These are phyloP conservation scores for Fusarium napiforme DNA, from an alignment of 2,329 filamentous ascomycete species.

Conservation along the genomic window DNA sequence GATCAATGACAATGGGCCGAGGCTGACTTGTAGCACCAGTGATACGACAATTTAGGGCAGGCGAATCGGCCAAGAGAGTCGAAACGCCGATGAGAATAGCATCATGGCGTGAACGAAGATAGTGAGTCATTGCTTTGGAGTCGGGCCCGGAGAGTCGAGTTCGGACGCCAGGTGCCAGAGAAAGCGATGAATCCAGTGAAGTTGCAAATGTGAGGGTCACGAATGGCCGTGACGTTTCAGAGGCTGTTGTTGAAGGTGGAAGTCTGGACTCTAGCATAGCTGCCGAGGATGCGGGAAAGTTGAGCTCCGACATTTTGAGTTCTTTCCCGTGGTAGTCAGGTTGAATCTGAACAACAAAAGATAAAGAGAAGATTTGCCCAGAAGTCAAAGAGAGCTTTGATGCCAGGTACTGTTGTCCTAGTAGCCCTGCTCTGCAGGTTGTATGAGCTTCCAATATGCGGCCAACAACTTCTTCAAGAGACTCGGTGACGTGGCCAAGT, in stretches of 20 bases:
- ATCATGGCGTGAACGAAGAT: constrained; percentile 82
- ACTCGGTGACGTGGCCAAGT: neutral
- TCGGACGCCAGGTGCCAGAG: constrained; percentile 80
- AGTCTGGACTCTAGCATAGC: constrained; percentile 50
- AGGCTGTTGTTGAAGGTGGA: constrained; percentile 31
- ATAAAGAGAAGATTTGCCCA: neutral
- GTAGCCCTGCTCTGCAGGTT: neutral
- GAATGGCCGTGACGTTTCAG: constrained; percentile 52
- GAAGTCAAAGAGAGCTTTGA: neutral
- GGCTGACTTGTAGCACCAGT: constrained; percentile 74
- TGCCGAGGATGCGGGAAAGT: constrained; percentile 48
- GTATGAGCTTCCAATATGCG: constrained; percentile 19
- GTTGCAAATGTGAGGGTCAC: constrained; percentile 91
- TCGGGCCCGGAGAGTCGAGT: constrained; percentile 84
- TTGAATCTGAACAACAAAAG: neutral
- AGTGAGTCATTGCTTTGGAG: constrained; percentile 94
- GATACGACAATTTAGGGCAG: constrained; percentile 84
- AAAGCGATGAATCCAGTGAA: constrained; percentile 85
- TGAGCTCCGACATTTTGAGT: constrained; percentile 50
- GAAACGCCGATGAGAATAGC: constrained; percentile 88
- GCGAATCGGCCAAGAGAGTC: constrained; percentile 86
- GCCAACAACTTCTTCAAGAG: constrained; percentile 21
- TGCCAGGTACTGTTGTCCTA: neutral
- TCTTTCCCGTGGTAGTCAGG: neutral
- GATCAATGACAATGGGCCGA: constrained; percentile 84